A percentile compares a stretch with the other conserved stretches of the same genome.
Evolutionary conservation across 768 basidiomycete species (phyloP).

Genomic region (Pleurotus eryngii): DNA sequence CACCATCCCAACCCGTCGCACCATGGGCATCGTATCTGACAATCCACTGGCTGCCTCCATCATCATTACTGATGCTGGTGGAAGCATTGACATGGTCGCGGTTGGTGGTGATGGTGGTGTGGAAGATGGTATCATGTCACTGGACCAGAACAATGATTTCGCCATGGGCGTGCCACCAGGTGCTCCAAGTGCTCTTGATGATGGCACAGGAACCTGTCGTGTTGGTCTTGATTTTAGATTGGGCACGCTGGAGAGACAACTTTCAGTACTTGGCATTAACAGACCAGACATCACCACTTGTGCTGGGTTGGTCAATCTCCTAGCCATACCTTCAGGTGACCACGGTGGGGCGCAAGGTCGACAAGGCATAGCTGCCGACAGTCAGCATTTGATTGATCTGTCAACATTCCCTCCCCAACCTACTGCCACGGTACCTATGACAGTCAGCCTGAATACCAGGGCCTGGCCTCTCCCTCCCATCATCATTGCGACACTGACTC

Average conservation of each 20-base stretch:
- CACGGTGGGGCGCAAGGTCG: background rate
- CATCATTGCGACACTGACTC: slow-evolving; percentile 28
- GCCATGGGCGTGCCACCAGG: slow-evolving; percentile 90
- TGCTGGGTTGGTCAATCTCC: slow-evolving; percentile 56
- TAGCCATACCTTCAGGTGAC: slow-evolving; percentile 19
- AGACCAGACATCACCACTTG: slow-evolving; percentile 63
- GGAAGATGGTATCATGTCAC: slow-evolving; percentile 71
- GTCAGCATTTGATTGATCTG: background rate
- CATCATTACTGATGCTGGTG: slow-evolving; percentile 38
- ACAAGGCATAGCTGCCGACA: background rate
- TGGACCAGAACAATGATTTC: slow-evolving; percentile 84
- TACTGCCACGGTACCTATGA: slow-evolving; percentile 10
- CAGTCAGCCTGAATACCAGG: slow-evolving; percentile 24
- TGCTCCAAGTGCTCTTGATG: slow-evolving; percentile 66
- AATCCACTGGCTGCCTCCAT: slow-evolving; percentile 29
- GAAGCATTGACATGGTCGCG: slow-evolving; percentile 16
- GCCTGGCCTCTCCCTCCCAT: slow-evolving; percentile 13
- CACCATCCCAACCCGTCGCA: slow-evolving; percentile 22
- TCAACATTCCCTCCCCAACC: background rate
- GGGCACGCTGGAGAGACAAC: slow-evolving; percentile 15
- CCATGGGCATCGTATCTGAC: slow-evolving; percentile 41
- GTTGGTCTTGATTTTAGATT: slow-evolving; percentile 13
- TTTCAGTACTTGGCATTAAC: slow-evolving; percentile 26
- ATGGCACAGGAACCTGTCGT: slow-evolving; percentile 22
- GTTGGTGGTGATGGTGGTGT: slow-evolving; percentile 42